These are phyloP conservation scores for Flagelloscypha sp. DNA, from an alignment of 768 basidiomycete species.

Conservation along the genomic window DNA sequence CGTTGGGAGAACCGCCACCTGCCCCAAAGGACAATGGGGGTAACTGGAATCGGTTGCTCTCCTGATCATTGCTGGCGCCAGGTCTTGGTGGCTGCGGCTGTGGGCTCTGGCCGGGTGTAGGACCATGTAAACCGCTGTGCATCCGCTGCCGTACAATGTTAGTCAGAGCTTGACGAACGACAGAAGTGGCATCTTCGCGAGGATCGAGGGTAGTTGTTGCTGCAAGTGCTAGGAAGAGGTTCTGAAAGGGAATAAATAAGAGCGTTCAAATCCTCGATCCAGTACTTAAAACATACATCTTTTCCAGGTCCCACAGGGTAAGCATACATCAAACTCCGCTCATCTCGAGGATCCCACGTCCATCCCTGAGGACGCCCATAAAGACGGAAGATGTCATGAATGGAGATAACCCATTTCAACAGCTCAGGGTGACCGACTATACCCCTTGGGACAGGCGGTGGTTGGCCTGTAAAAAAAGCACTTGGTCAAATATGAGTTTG, in stretches of 20 bases:
- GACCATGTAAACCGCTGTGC: constrained; percentile 27
- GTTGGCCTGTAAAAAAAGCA: too few relatives aligned
- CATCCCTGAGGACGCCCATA: constrained; percentile 85
- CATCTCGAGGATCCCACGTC: constrained; percentile 85
- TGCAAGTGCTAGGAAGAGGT: constrained; percentile 83
- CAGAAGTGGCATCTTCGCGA: constrained; percentile 68
- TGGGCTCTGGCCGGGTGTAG: constrained; percentile 8
- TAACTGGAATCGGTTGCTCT: constrained; percentile 29
- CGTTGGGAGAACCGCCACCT: constrained; percentile 10
- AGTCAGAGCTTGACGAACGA: constrained; percentile 53
- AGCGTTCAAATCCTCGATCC: constrained; percentile 1
- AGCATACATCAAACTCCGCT: constrained; percentile 81
- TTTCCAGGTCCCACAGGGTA: constrained; percentile 82
- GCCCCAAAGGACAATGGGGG: constrained; percentile 49
- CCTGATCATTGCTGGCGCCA: constrained; percentile 10
- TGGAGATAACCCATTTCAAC: too few relatives aligned
- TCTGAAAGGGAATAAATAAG: constrained; percentile 32
- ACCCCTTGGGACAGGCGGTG: too few relatives aligned
- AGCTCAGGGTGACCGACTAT: too few relatives aligned
- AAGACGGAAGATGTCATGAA: constrained; percentile 81
- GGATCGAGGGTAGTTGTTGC: constrained; percentile 71
- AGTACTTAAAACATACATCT: constrained; percentile 49
- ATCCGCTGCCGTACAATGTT: constrained; percentile 59
- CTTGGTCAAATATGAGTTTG: too few relatives aligned
- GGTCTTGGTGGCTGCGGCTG: constrained; percentile 21